phyloP scores from a whole-genome alignment of 2,329 filamentous ascomycete species.

The Nemania serpens region DNA sequence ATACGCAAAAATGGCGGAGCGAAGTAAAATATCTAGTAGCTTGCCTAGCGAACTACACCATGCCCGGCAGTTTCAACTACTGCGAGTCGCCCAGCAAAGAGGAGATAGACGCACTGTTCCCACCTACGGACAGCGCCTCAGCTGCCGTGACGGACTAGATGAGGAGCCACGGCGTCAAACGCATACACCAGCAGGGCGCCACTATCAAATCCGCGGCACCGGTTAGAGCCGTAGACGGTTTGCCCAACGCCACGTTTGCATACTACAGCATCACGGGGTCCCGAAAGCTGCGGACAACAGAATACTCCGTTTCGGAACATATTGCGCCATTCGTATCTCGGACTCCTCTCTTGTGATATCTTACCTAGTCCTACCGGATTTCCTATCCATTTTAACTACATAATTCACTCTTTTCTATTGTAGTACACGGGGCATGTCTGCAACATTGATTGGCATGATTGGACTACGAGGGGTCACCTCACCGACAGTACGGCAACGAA shows the following conservation, averaged over 20 bases:
- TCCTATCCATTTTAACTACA: too few species aligned
- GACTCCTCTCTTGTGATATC: too few species aligned
- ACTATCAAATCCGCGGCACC: constrained; percentile 38
- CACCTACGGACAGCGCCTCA: constrained; percentile 29
- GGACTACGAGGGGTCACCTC: constrained; percentile 62
- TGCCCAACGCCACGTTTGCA: constrained; percentile 39
- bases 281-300: constrained; percentile 39
- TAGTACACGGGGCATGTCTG: constrained; percentile 62
- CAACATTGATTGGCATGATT: constrained; percentile 62
- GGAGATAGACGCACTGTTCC: constrained; percentile 32
- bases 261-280: constrained; percentile 41
- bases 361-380: too few species aligned
- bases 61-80: constrained; percentile 28
- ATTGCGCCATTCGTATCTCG: constrained; percentile 42
- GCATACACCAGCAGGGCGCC: constrained; percentile 26
- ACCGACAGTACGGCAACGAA: too few species aligned
- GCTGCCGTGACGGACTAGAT: constrained; percentile 34
- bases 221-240: constrained; percentile 35
- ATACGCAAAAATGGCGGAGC: constrained; percentile 11
- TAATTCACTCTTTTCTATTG: too few species aligned
- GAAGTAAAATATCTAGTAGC: not conserved
- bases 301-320: constrained; percentile 36
- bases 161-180: constrained; percentile 26
- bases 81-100: constrained; percentile 34
- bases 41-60: constrained; percentile 10